A percentile compares a stretch with the other conserved stretches of the same genome.
These are phyloP conservation scores for Tuber aestivum DNA, from an alignment of 495 filamentous ascomycete genomes.

Conservation along the genomic window DNA sequence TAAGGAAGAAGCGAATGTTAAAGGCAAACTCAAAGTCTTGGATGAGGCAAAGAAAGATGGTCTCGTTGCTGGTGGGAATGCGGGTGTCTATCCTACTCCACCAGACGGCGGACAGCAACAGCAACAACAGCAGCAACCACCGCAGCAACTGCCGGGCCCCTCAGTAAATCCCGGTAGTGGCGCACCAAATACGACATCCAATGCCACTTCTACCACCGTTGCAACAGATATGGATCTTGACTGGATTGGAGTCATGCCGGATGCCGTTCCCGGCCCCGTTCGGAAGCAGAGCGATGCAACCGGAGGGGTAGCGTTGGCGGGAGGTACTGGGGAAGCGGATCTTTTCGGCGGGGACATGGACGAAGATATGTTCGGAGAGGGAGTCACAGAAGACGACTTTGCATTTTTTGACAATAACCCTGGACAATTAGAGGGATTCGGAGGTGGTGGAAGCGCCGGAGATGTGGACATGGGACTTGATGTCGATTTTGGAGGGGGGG, in stretches of 20 bases:
- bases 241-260: conserved; percentile 23
- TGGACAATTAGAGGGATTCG: conserved; percentile 30
- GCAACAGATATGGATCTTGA: conserved; percentile 38
- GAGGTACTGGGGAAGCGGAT: conserved; percentile 28
- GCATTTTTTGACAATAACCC: conserved; percentile 42
- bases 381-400: conserved; percentile 41
- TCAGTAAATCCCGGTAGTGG: conserved; percentile 18
- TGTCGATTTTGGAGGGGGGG: conserved; percentile 17
- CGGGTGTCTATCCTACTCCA: conserved; percentile 39
- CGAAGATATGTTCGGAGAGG: conserved; percentile 37
- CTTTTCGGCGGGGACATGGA: conserved; percentile 40
- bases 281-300: conserved; percentile 32
- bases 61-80: not conserved
- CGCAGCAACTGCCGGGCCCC: conserved; percentile 6
- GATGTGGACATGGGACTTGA: conserved; percentile 36
- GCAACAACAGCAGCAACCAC: conserved; percentile 5
- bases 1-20: conserved; percentile 24
- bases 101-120: conserved; percentile 33
- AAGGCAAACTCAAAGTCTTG: conserved; percentile 24
- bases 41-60: conserved; percentile 24
- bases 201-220: conserved; percentile 14
- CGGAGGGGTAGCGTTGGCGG: conserved; percentile 25
- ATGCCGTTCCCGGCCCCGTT: conserved; percentile 17
- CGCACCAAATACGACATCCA: conserved; percentile 12
- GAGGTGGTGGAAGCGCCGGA: conserved; percentile 21